Percentiles rank a stretch among this genome's conserved stretches.
phyloP scores from a whole-genome alignment of 768 basidiomycete genomes.

The Leucocoprinus leucothites region DNA sequence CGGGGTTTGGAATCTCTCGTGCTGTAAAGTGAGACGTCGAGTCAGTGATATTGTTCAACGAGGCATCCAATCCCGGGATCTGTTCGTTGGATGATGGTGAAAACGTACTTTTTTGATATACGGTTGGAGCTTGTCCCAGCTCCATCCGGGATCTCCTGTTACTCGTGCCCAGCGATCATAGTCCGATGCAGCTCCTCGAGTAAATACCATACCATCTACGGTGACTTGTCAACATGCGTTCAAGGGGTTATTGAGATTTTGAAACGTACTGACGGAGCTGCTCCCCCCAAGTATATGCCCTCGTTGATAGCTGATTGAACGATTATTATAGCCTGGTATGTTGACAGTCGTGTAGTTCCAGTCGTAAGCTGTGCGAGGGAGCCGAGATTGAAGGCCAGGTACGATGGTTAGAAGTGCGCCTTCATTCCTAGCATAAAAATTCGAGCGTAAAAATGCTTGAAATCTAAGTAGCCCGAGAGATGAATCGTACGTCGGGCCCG shows the following conservation, averaged over 20 bases:
- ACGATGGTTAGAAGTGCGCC: slow-evolving; percentile 17
- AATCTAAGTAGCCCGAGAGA: neutral
- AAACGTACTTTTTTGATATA: slow-evolving; percentile 23
- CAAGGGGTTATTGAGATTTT: neutral
- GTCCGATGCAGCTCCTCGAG: slow-evolving; percentile 26
- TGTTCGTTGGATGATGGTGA: too few relatives aligned
- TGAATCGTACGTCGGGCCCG: neutral
- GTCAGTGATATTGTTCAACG: too few relatives aligned
- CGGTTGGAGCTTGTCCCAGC: slow-evolving; percentile 23
- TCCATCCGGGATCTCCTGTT: slow-evolving; percentile 9
- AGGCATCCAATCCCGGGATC: too few relatives aligned
- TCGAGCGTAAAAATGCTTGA: too few relatives aligned
- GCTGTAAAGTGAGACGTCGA: too few relatives aligned
- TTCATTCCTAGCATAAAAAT: slow-evolving; percentile 15
- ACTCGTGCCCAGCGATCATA: slow-evolving; percentile 23
- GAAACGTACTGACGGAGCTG: slow-evolving; percentile 28
- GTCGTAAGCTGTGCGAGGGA: slow-evolving; percentile 18
- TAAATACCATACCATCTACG: slow-evolving; percentile 21
- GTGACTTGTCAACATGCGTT: too few relatives aligned
- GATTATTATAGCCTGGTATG: slow-evolving; percentile 23
- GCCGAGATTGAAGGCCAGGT: slow-evolving; percentile 14
- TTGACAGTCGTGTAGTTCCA: slow-evolving; percentile 31
- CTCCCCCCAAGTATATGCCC: slow-evolving; percentile 32
- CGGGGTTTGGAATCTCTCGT: slow-evolving; percentile 19
- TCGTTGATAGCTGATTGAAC: slow-evolving; percentile 23